phyloP scores from a whole-genome alignment of 805 yeast genomes.

The Komagataella populi region DNA sequence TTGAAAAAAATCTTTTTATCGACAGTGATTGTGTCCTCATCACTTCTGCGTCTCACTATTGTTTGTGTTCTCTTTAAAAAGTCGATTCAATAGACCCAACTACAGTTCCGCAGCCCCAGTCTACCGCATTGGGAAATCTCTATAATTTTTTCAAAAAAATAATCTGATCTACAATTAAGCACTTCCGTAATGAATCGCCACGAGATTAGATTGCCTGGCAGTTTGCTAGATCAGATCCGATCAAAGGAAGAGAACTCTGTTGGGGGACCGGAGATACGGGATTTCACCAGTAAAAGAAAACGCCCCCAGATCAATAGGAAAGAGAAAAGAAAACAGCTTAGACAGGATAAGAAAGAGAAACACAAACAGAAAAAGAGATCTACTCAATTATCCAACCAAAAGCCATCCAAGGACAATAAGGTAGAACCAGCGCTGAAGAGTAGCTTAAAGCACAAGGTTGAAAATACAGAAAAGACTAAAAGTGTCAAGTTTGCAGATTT shows the following conservation, averaged over 20 bases:
- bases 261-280: conserved; percentile 19
- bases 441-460: neutral
- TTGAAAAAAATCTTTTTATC: too few relatives aligned
- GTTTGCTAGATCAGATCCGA: conserved; percentile 25
- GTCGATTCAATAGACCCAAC: neutral
- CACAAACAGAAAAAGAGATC: conserved; percentile 1
- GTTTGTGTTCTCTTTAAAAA: too few relatives aligned
- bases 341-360: conserved; percentile 19
- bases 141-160: too few relatives aligned
- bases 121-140: neutral
- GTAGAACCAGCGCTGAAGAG: neutral
- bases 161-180: neutral
- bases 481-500: conserved; percentile 5
- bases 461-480: conserved; percentile 6
- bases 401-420: neutral
- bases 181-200: conserved; percentile 8
- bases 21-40: too few relatives aligned
- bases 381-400: neutral
- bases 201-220: conserved; percentile 28
- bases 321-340: conserved; percentile 23
- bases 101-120: neutral
- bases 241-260: conserved; percentile 19
- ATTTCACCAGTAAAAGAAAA: conserved; percentile 13
- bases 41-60: too few relatives aligned
- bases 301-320: conserved; percentile 16